phyloP scores from a whole-genome alignment of 2,329 filamentous ascomycete genomes.

The Calonectria crousiana region DNA sequence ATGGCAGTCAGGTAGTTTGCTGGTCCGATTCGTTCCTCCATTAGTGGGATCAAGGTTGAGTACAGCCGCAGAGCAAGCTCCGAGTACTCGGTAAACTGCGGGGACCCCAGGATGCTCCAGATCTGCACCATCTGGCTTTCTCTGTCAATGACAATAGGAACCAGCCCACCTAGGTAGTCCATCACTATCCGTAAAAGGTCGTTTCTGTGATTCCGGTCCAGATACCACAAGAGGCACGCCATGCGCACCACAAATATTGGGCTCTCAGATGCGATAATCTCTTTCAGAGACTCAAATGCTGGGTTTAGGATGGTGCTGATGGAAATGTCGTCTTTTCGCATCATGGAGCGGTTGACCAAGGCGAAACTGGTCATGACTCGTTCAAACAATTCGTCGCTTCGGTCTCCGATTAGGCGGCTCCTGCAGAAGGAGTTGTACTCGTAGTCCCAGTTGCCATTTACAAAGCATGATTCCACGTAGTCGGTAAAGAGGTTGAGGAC shows the following conservation, averaged over 20 bases:
- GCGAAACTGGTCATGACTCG: constrained; percentile 50
- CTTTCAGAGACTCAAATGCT: constrained; percentile 51
- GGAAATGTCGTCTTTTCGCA: constrained; percentile 47
- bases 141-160: constrained; percentile 47
- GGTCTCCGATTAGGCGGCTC: constrained; percentile 40
- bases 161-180: constrained; percentile 46
- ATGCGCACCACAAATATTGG: constrained; percentile 49
- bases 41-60: constrained; percentile 44
- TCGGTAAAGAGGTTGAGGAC: constrained; percentile 44
- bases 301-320: constrained; percentile 48
- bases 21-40: constrained; percentile 47
- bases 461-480: constrained; percentile 48
- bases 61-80: constrained; percentile 49
- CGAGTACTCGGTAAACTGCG: constrained; percentile 50
- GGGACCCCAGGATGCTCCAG: constrained; percentile 46
- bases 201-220: constrained; percentile 48
- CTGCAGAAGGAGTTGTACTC: constrained; percentile 48
- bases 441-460: constrained; percentile 44
- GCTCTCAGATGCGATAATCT: constrained; percentile 49
- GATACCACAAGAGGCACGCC: constrained; percentile 52
- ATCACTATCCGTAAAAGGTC: constrained; percentile 49
- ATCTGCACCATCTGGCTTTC: constrained; percentile 47
- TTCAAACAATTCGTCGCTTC: constrained; percentile 52
- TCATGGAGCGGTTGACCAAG: constrained; percentile 50
- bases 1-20: constrained; percentile 50